Percentiles rank a stretch among this genome's conserved stretches.
These are phyloP conservation scores for Hydrangea macrophylla DNA, from an alignment of 148 eudicot genomes.

Conservation along the genomic window DNA sequence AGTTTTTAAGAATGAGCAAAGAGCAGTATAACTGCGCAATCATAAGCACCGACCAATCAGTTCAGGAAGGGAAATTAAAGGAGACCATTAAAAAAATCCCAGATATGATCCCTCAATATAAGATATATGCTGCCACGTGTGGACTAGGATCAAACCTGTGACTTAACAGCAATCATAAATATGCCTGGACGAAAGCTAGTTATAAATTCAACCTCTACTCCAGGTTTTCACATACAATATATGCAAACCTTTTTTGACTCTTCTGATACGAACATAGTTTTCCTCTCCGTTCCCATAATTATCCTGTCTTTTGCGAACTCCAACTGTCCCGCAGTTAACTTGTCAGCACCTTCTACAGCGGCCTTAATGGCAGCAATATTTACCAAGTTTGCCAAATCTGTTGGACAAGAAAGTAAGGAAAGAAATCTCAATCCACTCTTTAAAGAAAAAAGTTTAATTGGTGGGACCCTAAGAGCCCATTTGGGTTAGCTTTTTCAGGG, in stretches of 20 bases:
- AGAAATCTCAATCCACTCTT: not conserved
- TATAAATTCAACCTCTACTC: not conserved
- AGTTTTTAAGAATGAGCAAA: not conserved
- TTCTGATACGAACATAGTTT: slow-evolving; percentile 80
- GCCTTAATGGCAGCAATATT: slow-evolving; percentile 98
- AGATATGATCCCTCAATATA: not conserved
- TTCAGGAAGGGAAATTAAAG: not conserved
- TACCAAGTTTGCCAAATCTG: slow-evolving; percentile 94
- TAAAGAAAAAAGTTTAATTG: not conserved
- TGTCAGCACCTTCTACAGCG: slow-evolving; percentile 94
- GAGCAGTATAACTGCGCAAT: not conserved
- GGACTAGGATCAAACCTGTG: not conserved
- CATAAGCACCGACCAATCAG: not conserved
- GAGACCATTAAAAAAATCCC: not conserved
- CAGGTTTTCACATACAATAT: not conserved
- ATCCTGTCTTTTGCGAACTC: slow-evolving; percentile 97
- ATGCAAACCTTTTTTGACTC: slow-evolving; percentile 83
- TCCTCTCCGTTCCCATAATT: slow-evolving; percentile 95
- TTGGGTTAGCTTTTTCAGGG: too few species aligned
- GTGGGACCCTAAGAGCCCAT: not conserved
- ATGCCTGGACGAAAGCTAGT: not conserved
- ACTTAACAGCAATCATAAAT: not conserved
- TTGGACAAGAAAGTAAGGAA: slow-evolving; percentile 6
- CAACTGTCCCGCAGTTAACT: slow-evolving; percentile 62
- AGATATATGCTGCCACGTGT: not conserved